Evolutionary conservation across 2,329 filamentous ascomycete species (phyloP), one percentile per base, ranked within the genome.

Genomic region (Aspergillus brasiliensis): DNA sequence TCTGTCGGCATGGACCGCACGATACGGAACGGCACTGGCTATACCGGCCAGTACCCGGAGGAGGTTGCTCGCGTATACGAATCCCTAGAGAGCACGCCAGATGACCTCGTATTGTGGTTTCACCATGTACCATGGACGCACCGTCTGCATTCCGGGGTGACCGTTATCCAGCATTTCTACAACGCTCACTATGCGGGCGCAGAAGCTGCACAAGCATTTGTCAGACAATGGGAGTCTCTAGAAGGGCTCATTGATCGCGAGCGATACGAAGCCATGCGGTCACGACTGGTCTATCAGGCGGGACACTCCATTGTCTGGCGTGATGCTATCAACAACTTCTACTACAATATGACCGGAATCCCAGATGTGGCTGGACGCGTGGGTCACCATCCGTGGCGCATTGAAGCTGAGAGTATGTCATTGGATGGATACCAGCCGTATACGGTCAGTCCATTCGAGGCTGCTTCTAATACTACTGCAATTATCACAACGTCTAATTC

Each of bases 1-100:
- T 79, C 78, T 4, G 85, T 91, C 57, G 88, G 89, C 0, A 91
- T 91, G 88, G 88, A 91, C 66, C 82, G 89, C 10, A 91, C 88
- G 0, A 84, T 89, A 0, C 78, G 75, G 60, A 91, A 88, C 56
- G 89, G 89, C 8, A 91, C 88, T 0, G 84, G 86, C 0, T 86
- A 82, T 62, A 77, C 88, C 0, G 87, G 86, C 0, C 87, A 90
- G 66, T 91, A 91, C 67, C 87, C 88, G 0, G 65, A 80, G 0
- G 84, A 88, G 60, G 72, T 91, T 0, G 84, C 85, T 0, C 71
- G 77, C 2, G 72, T 77, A 66, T 91, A 83, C 69, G 88, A 91
- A 65, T 75, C 82, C 46, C 77, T 86, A 17, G 81, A 83, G 13
- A 87, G 84, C 0, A 91, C 88, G 0, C 88, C 88, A 0, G 88